Base-by-base conservation (phyloP, 768 basidiomycete genomes). In the Rhizopogon salebrosus region DNA sequence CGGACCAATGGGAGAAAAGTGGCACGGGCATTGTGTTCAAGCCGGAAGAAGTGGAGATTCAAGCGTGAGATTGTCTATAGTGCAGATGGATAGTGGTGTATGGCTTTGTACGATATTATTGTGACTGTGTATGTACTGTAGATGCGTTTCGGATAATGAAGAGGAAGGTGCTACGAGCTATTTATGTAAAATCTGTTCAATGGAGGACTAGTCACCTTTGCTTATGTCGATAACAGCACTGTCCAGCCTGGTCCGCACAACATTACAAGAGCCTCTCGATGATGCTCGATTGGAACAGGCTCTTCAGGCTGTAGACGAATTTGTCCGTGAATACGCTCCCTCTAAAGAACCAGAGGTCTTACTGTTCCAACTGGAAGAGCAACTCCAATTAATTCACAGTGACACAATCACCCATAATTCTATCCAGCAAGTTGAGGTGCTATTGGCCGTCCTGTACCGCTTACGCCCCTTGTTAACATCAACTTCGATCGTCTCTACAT, bases 401-500 rank as follows among this genome's bases (percentile, higher is more conserved):
- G 80, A 86, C 46, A 71, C 76, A 46, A 76, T 86, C 52, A 83
- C 87, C 67, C 85, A 87, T 59, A 75, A 79, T 3, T 79, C 78
- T 23, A 69, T 80, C 36, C 72, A 72, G 22, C 87, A 89, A 60
- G 77, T 75, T 3, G 86, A 89, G 60, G 67, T 82, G 13, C 83
- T 92, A 59, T 75, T 92, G 10, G 75, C 78, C 23, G 76, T 88
- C 16, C 74, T 92, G 6, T 76, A 78, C 56, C 82, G 82, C 58
- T 75, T 92, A 24, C 72, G 73, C 9, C 78, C 84, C 11, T 73
- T 87, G 26, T 70, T 90, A 6, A 73, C 86, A 3, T 70, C 85
- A 7, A 75, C 75, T 6, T 87, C 86, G 23, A 73, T 91, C 51
- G 85, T 90, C 52, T 84, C 84, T 2, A 76, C 75, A 24, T 92